These are phyloP conservation scores for Erigeron philadelphicus DNA, from an alignment of 140 eudicot genomes.

Conservation along the genomic window DNA sequence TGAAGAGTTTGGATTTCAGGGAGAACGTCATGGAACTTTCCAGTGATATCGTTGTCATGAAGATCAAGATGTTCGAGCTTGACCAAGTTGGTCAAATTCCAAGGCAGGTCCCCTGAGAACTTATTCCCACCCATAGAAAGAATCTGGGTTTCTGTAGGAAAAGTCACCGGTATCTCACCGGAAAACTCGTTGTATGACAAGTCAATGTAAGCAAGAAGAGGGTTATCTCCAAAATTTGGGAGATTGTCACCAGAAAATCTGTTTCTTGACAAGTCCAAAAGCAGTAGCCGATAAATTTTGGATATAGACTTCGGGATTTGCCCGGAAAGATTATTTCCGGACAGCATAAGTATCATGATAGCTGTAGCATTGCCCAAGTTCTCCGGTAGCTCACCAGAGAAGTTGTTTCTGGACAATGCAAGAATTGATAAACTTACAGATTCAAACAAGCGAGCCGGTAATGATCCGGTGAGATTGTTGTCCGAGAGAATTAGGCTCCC, in stretches of 20 bases:
- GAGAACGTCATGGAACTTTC: conserved; percentile 34
- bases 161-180: conserved; percentile 39
- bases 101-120: conserved; percentile 41
- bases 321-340: conserved; percentile 47
- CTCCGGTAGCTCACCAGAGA: conserved; percentile 49
- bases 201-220: conserved; percentile 44
- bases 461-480: conserved; percentile 44
- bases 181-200: conserved; percentile 44
- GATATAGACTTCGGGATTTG: conserved; percentile 47
- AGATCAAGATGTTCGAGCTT: conserved; percentile 54
- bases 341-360: conserved; percentile 47
- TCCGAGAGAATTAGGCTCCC: conserved; percentile 49
- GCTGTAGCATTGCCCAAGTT: conserved; percentile 43
- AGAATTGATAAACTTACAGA: conserved; percentile 42
- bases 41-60: conserved; percentile 43
- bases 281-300: conserved; percentile 39
- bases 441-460: conserved; percentile 48
- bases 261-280: conserved; percentile 57
- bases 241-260: conserved; percentile 39
- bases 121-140: conserved; percentile 45
- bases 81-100: conserved; percentile 38
- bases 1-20: conserved; percentile 36
- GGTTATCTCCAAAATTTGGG: conserved; percentile 39
- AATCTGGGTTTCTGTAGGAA: conserved; percentile 36
- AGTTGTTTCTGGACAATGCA: conserved; percentile 50